Evolutionary conservation across 2,329 filamentous ascomycete species (phyloP), one percentile per base, ranked within the genome.

Genomic region (Neophaeococcomyces mojaviensis): DNA sequence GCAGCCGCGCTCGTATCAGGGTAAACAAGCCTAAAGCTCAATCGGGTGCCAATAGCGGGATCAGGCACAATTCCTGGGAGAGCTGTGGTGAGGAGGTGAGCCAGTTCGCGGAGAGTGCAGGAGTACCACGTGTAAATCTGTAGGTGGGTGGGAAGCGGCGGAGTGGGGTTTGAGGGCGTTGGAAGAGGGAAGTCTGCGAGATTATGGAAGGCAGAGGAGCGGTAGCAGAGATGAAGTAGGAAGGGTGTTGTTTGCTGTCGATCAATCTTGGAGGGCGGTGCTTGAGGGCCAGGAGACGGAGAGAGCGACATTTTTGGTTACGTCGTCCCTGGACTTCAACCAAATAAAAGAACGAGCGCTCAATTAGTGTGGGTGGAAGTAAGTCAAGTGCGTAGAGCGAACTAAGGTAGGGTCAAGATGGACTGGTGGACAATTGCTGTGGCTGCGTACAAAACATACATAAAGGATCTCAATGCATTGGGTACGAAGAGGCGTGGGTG

Each of bases 21-120:
- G 62, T 85, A 95, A 44, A 96, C 79, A 15, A 95, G 77, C 39
- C 89, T 84, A 68, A 92, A 97, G 50, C 80, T 81, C n/a, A 96
- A 74, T 44, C 90, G 81, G 7, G 88, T 90, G 50, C 90, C 89
- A 33, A 88, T 76, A 5, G 82, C 78, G 0, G 86, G 86, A 31
- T 75, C 71, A 1, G 88, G 87, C 2, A 95, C 76, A 16, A 88
- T 68, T 2, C 72, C 68, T 0, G 86, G 84, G 1, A 86, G 72
- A 1, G 83, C 76, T 41, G 78, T 77, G 22, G 80, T 78, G 47
- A 97, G 76, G 44, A 90, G 81, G 47, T 86, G 79, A 18, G 84
- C 82, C 30, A 97, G 79, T 64, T 96, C 88, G 54, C 77, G 73
- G 19, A 97, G 76, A 2, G 85, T 88, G 68, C 86, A 90, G 58